Percentiles rank a stretch among this genome's conserved stretches.
These are phyloP conservation scores for Corynascus novoguineensis DNA, from an alignment of 495 filamentous ascomycete species.

Conservation along the genomic window DNA sequence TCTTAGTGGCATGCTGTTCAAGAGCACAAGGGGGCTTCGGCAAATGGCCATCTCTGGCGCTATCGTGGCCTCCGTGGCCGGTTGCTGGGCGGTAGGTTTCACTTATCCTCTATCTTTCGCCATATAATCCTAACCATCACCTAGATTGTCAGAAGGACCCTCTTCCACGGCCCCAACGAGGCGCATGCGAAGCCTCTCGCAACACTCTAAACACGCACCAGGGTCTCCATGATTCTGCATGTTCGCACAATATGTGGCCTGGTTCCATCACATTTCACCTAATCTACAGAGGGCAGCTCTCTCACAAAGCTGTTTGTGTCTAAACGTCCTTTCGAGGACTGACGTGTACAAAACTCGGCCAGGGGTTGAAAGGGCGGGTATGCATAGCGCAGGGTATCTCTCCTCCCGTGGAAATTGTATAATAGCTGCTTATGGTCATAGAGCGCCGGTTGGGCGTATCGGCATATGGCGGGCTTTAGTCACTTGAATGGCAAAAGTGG, in stretches of 20 bases:
- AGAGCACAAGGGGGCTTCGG: conserved; percentile 81
- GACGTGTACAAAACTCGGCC: conserved; percentile 25
- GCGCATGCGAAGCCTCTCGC: conserved; percentile 8
- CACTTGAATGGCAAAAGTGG: conserved; percentile 2
- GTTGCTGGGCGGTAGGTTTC: conserved; percentile 76
- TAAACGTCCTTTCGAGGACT: conserved; percentile 12
- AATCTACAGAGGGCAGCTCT: conserved; percentile 22
- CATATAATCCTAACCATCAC: neutral
- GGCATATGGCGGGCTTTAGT: conserved; percentile 13
- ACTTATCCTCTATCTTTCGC: neutral
- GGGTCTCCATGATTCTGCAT: neutral
- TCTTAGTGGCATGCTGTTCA: conserved; percentile 89
- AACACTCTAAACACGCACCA: conserved; percentile 7
- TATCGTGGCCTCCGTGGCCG: conserved; percentile 78
- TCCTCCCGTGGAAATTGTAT: conserved; percentile 33
- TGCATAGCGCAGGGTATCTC: conserved; percentile 36
- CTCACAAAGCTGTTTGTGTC: conserved; percentile 16
- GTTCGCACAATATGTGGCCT: neutral
- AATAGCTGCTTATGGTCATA: conserved; percentile 30
- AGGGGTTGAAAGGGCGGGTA: conserved; percentile 17
- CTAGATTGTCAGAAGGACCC: conserved; percentile 29
- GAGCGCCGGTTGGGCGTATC: conserved; percentile 22
- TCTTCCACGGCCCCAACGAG: conserved; percentile 23
- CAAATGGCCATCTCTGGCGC: conserved; percentile 91
- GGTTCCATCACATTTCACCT: conserved; percentile 11